Evolutionary conservation across 495 filamentous ascomycete species (phyloP).

Genomic region (Aspergillus sclerotioniger): DNA sequence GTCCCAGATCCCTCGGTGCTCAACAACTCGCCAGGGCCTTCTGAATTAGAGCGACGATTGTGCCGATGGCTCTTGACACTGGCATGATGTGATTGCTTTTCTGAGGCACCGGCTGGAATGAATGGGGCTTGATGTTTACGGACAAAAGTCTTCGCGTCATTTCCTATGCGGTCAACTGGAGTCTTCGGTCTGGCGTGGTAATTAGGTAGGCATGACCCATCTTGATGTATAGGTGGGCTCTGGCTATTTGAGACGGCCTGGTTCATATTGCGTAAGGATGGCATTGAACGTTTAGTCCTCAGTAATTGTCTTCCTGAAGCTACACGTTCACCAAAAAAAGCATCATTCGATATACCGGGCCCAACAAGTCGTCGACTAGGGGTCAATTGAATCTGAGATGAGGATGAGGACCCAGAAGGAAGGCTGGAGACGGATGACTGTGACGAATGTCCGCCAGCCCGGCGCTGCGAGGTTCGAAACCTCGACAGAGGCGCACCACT

Average conservation of each 20-base stretch:
- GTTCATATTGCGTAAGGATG: slow-evolving; percentile 61
- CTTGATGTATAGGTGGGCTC: slow-evolving; percentile 36
- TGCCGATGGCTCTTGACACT: slow-evolving; percentile 66
- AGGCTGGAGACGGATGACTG: slow-evolving; percentile 67
- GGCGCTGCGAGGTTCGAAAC: slow-evolving; percentile 60
- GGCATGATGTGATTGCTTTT: slow-evolving; percentile 75
- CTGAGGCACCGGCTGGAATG: slow-evolving; percentile 72
- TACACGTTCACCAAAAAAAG: slow-evolving; percentile 56
- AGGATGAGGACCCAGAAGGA: slow-evolving; percentile 49
- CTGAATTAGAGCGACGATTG: slow-evolving; percentile 73
- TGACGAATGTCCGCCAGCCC: slow-evolving; percentile 59
- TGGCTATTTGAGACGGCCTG: slow-evolving; percentile 38
- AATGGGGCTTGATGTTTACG: slow-evolving; percentile 71
- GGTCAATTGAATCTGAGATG: slow-evolving; percentile 52
- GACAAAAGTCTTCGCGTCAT: slow-evolving; percentile 53
- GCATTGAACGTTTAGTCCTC: slow-evolving; percentile 83
- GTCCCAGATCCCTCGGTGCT: slow-evolving; percentile 46
- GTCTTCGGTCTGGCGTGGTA: slow-evolving; percentile 64
- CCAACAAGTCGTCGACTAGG: slow-evolving; percentile 58
- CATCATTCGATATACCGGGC: slow-evolving; percentile 53
- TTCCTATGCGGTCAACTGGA: slow-evolving; percentile 60
- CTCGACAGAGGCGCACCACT: slow-evolving; percentile 69
- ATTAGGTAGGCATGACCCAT: slow-evolving; percentile 40
- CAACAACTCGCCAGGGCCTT: slow-evolving; percentile 52
- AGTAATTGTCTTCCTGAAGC: slow-evolving; percentile 73